Base-by-base conservation (phyloP, 2,329 filamentous ascomycete species). In the Colletotrichum orbiculare region DNA sequence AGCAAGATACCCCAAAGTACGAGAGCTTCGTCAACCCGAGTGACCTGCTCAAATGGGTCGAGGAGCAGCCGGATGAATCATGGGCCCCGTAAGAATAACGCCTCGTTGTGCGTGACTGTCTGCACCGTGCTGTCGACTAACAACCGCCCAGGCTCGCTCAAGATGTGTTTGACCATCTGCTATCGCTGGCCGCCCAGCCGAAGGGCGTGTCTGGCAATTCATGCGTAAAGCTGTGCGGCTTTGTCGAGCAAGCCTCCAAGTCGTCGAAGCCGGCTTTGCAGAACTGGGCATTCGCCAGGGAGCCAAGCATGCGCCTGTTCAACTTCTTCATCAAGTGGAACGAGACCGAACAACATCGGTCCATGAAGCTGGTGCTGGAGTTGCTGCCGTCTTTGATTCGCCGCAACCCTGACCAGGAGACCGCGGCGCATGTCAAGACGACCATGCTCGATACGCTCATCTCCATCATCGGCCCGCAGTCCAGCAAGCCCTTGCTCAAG, bases 301-400 rank as follows among this genome's bases (percentile, higher is more conserved):
- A 77, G 37, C 82, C 84, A 4, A 81, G 79, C 17, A 69, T 82
- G 54, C 77, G 78, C 56, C 76, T 90, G 33, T 89, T 89, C 75
- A 78, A 84, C 58, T 89, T 88, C 71, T 91, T 87, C 71, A 78
- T 90, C 54, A 87, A 89, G 70, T 90, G 87, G 87, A 89, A 88
- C 69, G 88, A 90, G 70, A 86, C 85, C 60, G 87, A 90, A 71
- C 85, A 87, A 65, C 85, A 89, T 69, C 81, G 88, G 10, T 87
- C 87, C 41, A 86, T 90, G 84, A 85, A 84, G 67, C 81, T 89
- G 63, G 83, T 89, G 5, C 79, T 90, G 38, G 87, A 90, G 68
- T 77, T 88, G 17, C 76, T 89, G 25, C 79, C 81, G 6, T 79
- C 81, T 58, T 80, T 87, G 15, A 77, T 87, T 43, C 73, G 74